Base-by-base conservation (phyloP, 2,329 filamentous ascomycete species). In the Sporothrix inflata region DNA sequence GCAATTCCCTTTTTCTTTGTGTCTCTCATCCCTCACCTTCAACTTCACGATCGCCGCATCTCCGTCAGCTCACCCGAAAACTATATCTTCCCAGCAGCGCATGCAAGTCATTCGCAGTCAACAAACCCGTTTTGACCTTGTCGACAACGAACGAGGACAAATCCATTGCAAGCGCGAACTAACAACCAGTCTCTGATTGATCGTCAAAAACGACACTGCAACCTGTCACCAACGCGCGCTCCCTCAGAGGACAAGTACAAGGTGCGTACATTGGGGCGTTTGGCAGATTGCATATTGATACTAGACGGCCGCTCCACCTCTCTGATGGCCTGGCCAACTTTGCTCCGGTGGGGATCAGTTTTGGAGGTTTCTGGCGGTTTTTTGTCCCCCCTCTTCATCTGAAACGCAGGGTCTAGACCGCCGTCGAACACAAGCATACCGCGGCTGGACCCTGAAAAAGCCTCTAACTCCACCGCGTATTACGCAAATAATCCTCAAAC, bases 401-500 rank as follows among this genome's bases (percentile, higher is more conserved):
- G 68, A 70, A 70, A 61, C 68, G 19, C 53, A 38, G 4, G 40
- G 53, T 61, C 68, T 61, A 70, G 68, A 70, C 27, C 68, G 42
- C 53, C 40, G 19, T 49, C 24, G 68, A 70, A 38, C 51, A 38
- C 51, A 27, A 14, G 4, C 27, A 40, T 16, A 51, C 47, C 9
- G 47, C 16, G 11, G 51, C 11, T 69, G 67, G 34, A 69, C 67
- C 67, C 67, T 69, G 34, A n/a, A n/a, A 38, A 24, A 7, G 16
- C 9, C 55, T 40, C 42, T 4, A 63, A 24, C 19, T 42, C 19
- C 57, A 57, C 49, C 19, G 66, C 66, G 30, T 45, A 57, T 69
- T 51, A 68, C 42, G 61, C 61, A 30, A 49, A 68, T 51, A 51
- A 51, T 12, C 65, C 45, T 27, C 27, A 40, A 60, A 19, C 65